phyloP scores from a whole-genome alignment of 176 grass and related monocot species.

The Phoenix roebelenii region DNA sequence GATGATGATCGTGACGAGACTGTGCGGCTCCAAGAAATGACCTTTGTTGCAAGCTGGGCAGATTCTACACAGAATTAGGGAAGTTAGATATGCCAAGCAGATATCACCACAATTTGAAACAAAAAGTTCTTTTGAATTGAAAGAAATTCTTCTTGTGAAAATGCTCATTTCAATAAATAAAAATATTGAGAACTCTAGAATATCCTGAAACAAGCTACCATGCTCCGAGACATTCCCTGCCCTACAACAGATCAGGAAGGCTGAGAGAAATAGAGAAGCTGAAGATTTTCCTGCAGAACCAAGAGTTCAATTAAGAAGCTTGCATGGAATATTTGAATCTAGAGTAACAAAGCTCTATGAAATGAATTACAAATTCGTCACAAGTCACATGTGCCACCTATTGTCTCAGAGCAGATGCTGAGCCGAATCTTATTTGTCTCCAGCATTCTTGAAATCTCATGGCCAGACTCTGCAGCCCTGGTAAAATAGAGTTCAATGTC shows the following conservation, averaged over 20 bases:
- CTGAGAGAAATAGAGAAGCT: slow-evolving; percentile 3
- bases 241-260: slow-evolving; percentile 36
- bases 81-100: background rate
- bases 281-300: slow-evolving; percentile 34
- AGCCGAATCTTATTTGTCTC: slow-evolving; percentile 48
- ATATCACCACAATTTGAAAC: no score
- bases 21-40: slow-evolving; percentile 51
- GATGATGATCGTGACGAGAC: slow-evolving; percentile 41
- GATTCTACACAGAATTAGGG: slow-evolving; percentile 32
- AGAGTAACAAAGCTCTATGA: background rate
- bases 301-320: background rate
- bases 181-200: no score
- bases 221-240: slow-evolving; percentile 17
- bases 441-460: slow-evolving; percentile 61
- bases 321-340: slow-evolving; percentile 3
- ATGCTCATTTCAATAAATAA: no score
- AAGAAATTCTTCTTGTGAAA: no score
- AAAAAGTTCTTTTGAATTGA: no score
- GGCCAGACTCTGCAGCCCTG: slow-evolving; percentile 40
- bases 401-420: slow-evolving; percentile 27
- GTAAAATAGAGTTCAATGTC: slow-evolving; percentile 51
- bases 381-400: slow-evolving; percentile 21
- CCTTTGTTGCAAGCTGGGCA: slow-evolving; percentile 26
- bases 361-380: background rate
- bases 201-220: slow-evolving; percentile 23